Evolutionary conservation across 345 rosid species (phyloP).

Genomic region (Rhodamnia argentea): DNA sequence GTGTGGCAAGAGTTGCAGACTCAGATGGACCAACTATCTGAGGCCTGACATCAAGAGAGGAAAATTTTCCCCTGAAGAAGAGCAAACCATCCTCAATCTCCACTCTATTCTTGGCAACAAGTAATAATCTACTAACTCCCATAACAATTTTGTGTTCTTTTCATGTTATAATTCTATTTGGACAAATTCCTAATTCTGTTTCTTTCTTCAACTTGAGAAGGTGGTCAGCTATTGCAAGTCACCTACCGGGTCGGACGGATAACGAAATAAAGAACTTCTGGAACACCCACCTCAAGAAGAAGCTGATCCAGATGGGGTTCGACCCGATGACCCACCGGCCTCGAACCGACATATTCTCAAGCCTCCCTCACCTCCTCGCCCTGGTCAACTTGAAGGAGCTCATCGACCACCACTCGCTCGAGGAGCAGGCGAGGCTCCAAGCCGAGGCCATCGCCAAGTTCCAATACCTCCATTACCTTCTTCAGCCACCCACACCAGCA

Average conservation of each 20-base stretch:
- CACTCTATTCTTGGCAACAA: constrained; percentile 80
- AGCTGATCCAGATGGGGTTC: constrained; percentile 54
- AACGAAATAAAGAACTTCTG: constrained; percentile 61
- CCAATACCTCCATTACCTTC: constrained; percentile 41
- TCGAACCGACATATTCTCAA: constrained; percentile 47
- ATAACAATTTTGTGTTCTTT: no score
- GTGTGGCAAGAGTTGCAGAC: constrained; percentile 82
- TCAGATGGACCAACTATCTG: constrained; percentile 80
- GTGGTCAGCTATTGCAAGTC: constrained; percentile 61
- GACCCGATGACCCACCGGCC: constrained; percentile 70
- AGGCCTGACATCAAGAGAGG: constrained; percentile 86
- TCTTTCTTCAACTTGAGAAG: constrained; percentile 3
- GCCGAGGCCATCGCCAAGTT: constrained; percentile 32
- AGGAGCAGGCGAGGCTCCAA: constrained; percentile 42
- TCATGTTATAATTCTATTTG: no score
- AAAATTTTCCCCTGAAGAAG: constrained; percentile 74
- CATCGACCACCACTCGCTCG: constrained; percentile 34
- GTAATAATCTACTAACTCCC: constrained; percentile 18
- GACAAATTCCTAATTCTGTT: background rate
- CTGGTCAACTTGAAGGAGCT: constrained; percentile 47
- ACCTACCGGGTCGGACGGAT: constrained; percentile 54
- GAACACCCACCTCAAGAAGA: constrained; percentile 65
- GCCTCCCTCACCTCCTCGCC: constrained; percentile 47
- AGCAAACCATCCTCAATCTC: constrained; percentile 65
- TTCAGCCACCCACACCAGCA: constrained; percentile 23